Conservation (phyloP, 768 basidiomycete genomes). For the Mycena vitilis region DNA sequence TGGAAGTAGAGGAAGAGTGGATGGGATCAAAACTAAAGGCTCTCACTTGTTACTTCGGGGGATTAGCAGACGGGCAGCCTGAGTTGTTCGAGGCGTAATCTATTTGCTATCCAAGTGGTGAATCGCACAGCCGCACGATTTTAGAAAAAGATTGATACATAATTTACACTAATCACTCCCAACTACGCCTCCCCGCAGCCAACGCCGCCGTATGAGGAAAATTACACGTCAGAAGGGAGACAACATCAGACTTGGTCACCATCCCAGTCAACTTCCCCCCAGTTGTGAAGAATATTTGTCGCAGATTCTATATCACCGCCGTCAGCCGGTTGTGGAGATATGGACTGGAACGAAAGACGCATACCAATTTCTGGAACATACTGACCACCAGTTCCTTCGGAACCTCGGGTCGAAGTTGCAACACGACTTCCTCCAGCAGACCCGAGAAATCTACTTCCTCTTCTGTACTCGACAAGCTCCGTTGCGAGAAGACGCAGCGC, state of each 20-base stretch:
- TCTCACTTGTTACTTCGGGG: conserved; percentile 94
- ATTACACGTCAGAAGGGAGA: conserved; percentile 66
- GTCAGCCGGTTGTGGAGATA: not conserved
- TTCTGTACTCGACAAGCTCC: conserved; percentile 41
- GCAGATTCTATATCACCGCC: conserved; percentile 63
- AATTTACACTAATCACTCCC: conserved; percentile 17
- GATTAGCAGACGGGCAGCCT: conserved; percentile 77
- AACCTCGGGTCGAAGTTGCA: conserved; percentile 75
- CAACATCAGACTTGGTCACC: conserved; percentile 77
- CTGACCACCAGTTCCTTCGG: conserved; percentile 77
- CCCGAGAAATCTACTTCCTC: conserved; percentile 52
- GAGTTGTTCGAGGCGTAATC: conserved; percentile 57
- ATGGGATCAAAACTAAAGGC: conserved; percentile 95
- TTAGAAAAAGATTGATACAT: too few species aligned
- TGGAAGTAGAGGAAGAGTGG: conserved; percentile 98
- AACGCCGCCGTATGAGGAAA: conserved; percentile 65
- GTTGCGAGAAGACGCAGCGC: conserved; percentile 58
- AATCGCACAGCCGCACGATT: too few species aligned
- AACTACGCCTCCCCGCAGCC: conserved; percentile 22
- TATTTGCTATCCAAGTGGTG: too few species aligned
- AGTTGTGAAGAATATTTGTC: conserved; percentile 75
- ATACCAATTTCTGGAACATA: conserved; percentile 80
- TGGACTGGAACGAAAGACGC: conserved; percentile 20
- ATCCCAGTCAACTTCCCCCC: conserved; percentile 70
- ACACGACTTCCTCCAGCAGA: conserved; percentile 60